These are phyloP conservation scores for Phylloboletellus chloephorus DNA, from an alignment of 1,284 basidiomycete genomes.

Conservation along the genomic window DNA sequence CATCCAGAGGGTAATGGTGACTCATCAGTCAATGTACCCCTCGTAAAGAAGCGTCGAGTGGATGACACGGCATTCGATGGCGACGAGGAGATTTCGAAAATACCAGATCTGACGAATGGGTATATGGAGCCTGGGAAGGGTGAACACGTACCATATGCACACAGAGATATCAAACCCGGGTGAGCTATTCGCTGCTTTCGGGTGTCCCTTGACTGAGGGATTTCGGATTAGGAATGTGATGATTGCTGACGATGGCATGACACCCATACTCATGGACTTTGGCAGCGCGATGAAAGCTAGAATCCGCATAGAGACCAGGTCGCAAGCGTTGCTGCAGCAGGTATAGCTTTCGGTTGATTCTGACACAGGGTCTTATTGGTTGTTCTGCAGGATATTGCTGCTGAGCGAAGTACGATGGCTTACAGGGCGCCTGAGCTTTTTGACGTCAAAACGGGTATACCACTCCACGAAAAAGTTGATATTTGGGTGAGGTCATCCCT, in stretches of 20 bases:
- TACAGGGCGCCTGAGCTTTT: slow-evolving; percentile 94
- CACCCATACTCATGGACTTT: slow-evolving; percentile 97
- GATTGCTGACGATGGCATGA: slow-evolving; percentile 83
- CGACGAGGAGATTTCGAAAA: slow-evolving; percentile 58
- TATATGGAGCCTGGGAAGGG: slow-evolving; percentile 37
- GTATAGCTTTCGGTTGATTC: slow-evolving; percentile 31
- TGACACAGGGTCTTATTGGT: slow-evolving; percentile 1
- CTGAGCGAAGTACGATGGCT: slow-evolving; percentile 94
- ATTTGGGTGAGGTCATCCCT: slow-evolving; percentile 72
- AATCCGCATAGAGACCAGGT: slow-evolving; percentile 72
- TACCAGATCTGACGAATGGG: slow-evolving; percentile 30
- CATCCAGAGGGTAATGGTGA: slow-evolving; percentile 63
- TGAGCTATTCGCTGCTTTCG: slow-evolving; percentile 35
- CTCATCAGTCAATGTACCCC: slow-evolving; percentile 39
- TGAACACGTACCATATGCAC: slow-evolving; percentile 84
- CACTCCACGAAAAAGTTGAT: slow-evolving; percentile 90
- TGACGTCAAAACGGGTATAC: slow-evolving; percentile 86
- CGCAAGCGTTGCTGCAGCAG: slow-evolving; percentile 83
- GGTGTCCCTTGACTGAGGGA: slow-evolving; percentile 6
- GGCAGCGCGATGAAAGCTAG: slow-evolving; percentile 83
- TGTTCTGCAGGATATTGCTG: slow-evolving; percentile 74
- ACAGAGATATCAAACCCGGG: slow-evolving; percentile 97
- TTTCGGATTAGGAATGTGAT: slow-evolving; percentile 76
- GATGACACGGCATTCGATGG: slow-evolving; percentile 68
- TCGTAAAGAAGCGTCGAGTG: slow-evolving; percentile 47